Evolutionary conservation across 352 stramenopile genomes (phyloP).

Genomic region (Globisporangium megalacanthum): DNA sequence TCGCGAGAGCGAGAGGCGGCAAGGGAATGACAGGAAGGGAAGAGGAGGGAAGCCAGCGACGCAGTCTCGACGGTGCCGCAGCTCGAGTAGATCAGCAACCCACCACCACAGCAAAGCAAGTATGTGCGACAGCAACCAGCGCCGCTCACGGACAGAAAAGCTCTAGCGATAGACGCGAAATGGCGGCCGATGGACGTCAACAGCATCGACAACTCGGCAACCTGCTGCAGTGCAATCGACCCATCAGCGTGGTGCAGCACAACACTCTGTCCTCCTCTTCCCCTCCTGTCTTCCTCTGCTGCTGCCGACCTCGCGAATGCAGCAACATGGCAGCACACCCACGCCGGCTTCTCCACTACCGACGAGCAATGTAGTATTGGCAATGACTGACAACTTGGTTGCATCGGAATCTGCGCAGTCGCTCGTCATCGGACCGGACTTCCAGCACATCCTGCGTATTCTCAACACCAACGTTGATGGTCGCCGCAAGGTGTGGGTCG

Average conservation of each 20-base stretch:
- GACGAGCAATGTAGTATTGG: background rate
- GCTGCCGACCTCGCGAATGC: background rate
- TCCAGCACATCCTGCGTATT: slow-evolving; percentile 99
- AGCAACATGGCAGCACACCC: background rate
- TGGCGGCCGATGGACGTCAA: background rate
- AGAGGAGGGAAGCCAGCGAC: background rate
- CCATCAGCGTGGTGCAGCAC: background rate
- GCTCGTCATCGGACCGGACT: slow-evolving; percentile 94
- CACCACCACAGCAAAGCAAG: background rate
- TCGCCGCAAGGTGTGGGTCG: slow-evolving; percentile 91
- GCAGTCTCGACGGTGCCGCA: background rate
- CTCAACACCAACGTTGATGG: slow-evolving; percentile 99
- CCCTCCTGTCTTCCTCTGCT: too few species aligned
- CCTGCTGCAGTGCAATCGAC: background rate
- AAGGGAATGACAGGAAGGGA: background rate
- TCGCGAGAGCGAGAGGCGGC: background rate
- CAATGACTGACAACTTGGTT: slow-evolving; percentile 2
- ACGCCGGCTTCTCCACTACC: too few species aligned
- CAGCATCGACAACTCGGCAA: background rate
- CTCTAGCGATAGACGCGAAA: too few species aligned
- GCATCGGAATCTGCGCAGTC: slow-evolving; percentile 50
- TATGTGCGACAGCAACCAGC: background rate
- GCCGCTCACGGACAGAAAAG: background rate
- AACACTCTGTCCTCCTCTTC: too few species aligned
- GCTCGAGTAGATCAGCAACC: slow-evolving; percentile 1